A percentile compares a stretch with the other conserved stretches of the same genome.
phyloP scores from a whole-genome alignment of 2,329 filamentous ascomycete species.

The Chaetomiaceae sp. region DNA sequence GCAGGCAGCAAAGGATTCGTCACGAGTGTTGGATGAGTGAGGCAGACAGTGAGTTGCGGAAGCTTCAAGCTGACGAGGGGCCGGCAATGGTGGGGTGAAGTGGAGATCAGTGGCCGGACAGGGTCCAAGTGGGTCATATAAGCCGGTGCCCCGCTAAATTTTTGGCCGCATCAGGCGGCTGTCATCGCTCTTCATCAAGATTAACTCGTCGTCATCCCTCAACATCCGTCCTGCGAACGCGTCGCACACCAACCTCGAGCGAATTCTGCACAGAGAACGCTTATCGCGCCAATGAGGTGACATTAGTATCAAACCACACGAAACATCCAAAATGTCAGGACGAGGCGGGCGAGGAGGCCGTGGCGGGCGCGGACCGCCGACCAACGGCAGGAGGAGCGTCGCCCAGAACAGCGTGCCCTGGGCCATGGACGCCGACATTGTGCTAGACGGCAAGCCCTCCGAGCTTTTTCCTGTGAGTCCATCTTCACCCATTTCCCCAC shows the following conservation, averaged over 20 bases:
- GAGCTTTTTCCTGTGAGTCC: slow-evolving; percentile 53
- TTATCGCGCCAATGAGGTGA: slow-evolving; percentile 4
- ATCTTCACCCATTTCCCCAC: not conserved
- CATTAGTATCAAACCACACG: not conserved
- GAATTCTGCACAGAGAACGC: not conserved
- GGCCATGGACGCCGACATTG: slow-evolving; percentile 48
- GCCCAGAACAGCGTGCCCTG: slow-evolving; percentile 46
- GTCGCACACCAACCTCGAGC: not conserved
- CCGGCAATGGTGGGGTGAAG: not conserved
- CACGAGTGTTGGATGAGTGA: not conserved
- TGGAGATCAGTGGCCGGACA: not conserved
- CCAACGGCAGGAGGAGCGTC: slow-evolving; percentile 40
- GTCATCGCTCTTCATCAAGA: not conserved
- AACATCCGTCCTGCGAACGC: not conserved
- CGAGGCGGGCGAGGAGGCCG: slow-evolving; percentile 41
- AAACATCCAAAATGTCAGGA: slow-evolving; percentile 43
- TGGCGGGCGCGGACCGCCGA: slow-evolving; percentile 35
- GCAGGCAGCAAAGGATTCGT: slow-evolving; percentile 6
- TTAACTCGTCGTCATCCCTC: not conserved
- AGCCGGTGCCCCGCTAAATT: slow-evolving; percentile 14
- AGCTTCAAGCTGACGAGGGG: not conserved
- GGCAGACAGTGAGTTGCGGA: no score
- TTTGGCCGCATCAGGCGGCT: not conserved
- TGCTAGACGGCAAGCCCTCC: slow-evolving; percentile 50
- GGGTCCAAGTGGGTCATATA: not conserved